Percentiles rank a stretch among this genome's conserved stretches.
These are phyloP conservation scores for Posidonia australis DNA, from an alignment of 106 monocot species.

Conservation along the genomic window DNA sequence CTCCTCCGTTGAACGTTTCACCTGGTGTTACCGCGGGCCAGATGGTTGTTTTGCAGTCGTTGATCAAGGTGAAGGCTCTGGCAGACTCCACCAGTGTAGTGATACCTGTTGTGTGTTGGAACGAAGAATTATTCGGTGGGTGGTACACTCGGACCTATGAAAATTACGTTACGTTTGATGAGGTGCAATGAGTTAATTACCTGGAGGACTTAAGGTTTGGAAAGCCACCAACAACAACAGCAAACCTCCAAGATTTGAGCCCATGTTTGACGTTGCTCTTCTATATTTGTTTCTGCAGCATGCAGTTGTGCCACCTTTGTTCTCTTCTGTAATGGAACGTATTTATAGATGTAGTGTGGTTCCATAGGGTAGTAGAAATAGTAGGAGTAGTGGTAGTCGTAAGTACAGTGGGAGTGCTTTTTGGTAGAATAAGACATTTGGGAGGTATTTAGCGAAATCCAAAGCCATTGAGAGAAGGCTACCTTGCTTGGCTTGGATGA, in stretches of 20 bases:
- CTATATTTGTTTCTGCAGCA: neutral
- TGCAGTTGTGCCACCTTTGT: neutral
- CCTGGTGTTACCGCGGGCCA: conserved; percentile 76
- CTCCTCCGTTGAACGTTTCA: conserved; percentile 53
- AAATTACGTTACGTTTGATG: neutral
- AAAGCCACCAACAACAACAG: neutral
- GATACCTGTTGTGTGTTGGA: neutral
- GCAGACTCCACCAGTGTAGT: conserved; percentile 24
- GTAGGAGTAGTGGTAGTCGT: neutral
- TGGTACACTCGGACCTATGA: neutral
- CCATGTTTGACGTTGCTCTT: neutral
- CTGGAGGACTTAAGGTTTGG: neutral
- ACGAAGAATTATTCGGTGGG: too few relatives aligned
- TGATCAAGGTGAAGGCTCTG: conserved; percentile 58
- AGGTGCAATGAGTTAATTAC: neutral
- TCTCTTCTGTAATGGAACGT: too few relatives aligned
- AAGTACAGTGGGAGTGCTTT: neutral
- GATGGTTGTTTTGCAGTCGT: conserved; percentile 56
- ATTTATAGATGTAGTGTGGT: too few relatives aligned
- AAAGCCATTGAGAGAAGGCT: conserved; percentile 1
- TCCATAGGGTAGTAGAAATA: neutral
- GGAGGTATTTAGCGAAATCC: neutral
- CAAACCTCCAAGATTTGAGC: neutral
- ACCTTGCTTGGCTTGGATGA: conserved; percentile 14
- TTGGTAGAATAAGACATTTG: neutral